Evolutionary conservation across 2,329 filamentous ascomycete genomes (phyloP), one percentile per base, ranked within the genome.

Genomic region (Calonectria hongkongensis): DNA sequence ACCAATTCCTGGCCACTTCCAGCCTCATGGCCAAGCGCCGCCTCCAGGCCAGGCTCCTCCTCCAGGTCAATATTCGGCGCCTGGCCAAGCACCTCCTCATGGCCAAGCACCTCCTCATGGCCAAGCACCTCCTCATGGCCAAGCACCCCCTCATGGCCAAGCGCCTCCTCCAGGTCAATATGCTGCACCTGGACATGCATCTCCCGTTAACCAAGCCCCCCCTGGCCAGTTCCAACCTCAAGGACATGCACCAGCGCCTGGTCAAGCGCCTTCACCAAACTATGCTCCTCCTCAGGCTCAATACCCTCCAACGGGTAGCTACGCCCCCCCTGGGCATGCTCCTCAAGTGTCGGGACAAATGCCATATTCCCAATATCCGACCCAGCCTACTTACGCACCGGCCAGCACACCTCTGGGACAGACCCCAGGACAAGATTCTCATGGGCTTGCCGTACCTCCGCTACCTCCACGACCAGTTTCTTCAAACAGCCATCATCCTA

Each of bases 401-500:
- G 33, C 63, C 36, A 71, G 33, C 27, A 62, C 68, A 25, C 67
- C 72, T 33, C 47, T 41, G 10, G 65, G 58, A 21, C 72, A 72
- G 21, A 21, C 71, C 4, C 73, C 66, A 27, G 72, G 70, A 2
- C 70, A 79, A 27, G 30, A 48, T 30, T 9, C 72, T 30, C 75
- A 76, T 27, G 54, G 65, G 27, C 66, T 74, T 2, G 71, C 76
- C 10, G 75, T 77, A 12, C 80, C 80, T 21, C 78, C 81, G 28
- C 74, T 82, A 12, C 81, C 81, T 30, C 80, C 80, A 25, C 72
- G 81, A 15, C 81, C 80, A 50, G 68, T 74, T 27, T 78, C 78
- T 30, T 66, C 73, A 16, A 77, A 76, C 18, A 75, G 76, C n/a
- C 64, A 70, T 56, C 71, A 74, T 27, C 60, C 66, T 63, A 41